These are phyloP conservation scores for Caryopteris hybrid DNA, from an alignment of 305 asterid genomes.

Conservation along the genomic window DNA sequence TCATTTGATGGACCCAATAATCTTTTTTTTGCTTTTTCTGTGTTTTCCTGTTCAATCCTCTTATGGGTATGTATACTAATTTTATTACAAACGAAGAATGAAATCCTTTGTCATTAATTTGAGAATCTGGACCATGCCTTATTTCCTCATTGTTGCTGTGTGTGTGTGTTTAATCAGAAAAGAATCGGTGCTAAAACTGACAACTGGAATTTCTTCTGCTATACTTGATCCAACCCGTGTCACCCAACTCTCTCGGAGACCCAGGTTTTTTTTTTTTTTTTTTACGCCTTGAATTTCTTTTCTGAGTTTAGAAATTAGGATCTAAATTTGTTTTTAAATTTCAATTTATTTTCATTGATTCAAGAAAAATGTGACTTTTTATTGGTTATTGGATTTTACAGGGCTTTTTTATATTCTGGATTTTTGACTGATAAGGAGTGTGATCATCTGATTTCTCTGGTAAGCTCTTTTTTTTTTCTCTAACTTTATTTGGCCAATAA, in stretches of 20 bases:
- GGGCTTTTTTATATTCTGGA: constrained; percentile 54
- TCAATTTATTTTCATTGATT: background rate
- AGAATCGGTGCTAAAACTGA: constrained; percentile 27
- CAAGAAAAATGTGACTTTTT: background rate
- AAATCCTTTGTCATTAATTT: no score
- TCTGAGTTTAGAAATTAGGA: no score
- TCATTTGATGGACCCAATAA: constrained; percentile 27
- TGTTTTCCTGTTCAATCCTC: constrained; percentile 18
- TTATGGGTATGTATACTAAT: constrained; percentile 29
- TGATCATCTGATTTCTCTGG: constrained; percentile 61
- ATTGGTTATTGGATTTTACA: constrained; percentile 19
- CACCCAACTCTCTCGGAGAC: constrained; percentile 56
- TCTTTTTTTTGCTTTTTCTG: constrained; percentile 24
- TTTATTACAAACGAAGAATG: background rate
- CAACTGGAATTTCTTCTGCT: constrained; percentile 25
- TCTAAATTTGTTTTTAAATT: no score
- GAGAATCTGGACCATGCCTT: no score
- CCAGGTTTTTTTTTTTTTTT: constrained; percentile 34
- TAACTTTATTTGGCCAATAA: background rate
- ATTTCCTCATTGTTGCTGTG: no score
- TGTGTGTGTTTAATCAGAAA: constrained; percentile 31
- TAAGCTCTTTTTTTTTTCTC: constrained; percentile 13
- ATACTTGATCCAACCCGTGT: constrained; percentile 55
- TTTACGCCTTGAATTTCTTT: no score
- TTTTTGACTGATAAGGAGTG: constrained; percentile 61